Percentiles rank a stretch among this genome's conserved stretches.
Conservation (phyloP, 306 rosid genomes). For the Gastrolobium villosum region DNA sequence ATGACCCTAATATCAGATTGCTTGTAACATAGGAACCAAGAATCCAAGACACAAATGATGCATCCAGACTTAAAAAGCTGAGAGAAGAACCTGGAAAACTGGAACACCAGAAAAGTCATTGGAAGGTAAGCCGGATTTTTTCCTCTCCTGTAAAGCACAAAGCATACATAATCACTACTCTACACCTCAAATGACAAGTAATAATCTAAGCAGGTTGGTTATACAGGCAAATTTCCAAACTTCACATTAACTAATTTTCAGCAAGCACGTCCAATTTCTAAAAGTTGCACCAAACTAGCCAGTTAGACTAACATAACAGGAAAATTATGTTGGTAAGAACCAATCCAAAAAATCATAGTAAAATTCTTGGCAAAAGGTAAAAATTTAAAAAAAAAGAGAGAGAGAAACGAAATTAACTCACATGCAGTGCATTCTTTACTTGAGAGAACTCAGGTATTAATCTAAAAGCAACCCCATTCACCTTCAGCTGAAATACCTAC, state of each 20-base stretch:
- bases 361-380: background rate
- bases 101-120: slow-evolving; percentile 83
- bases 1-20: slow-evolving; percentile 1
- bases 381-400: background rate
- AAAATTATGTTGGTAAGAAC: background rate
- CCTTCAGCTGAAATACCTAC: slow-evolving; percentile 91
- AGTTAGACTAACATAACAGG: background rate
- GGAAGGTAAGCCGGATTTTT: slow-evolving; percentile 71
- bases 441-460: slow-evolving; percentile 88
- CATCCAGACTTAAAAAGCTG: slow-evolving; percentile 30
- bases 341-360: too few relatives aligned
- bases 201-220: slow-evolving; percentile 4
- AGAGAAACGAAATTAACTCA: slow-evolving; percentile 39
- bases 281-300: slow-evolving; percentile 21
- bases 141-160: slow-evolving; percentile 69
- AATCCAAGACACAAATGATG: slow-evolving; percentile 24
- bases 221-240: background rate
- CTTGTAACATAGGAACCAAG: slow-evolving; percentile 5
- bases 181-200: slow-evolving; percentile 1
- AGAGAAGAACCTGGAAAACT: slow-evolving; percentile 87
- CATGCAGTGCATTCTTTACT: slow-evolving; percentile 75
- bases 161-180: slow-evolving; percentile 25
- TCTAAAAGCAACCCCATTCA: slow-evolving; percentile 88
- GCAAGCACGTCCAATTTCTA: background rate
- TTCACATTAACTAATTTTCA: slow-evolving; percentile 25